These are phyloP conservation scores for Phaeosphaeriaceae sp. DNA, from an alignment of 2,329 filamentous ascomycete genomes.

Conservation along the genomic window DNA sequence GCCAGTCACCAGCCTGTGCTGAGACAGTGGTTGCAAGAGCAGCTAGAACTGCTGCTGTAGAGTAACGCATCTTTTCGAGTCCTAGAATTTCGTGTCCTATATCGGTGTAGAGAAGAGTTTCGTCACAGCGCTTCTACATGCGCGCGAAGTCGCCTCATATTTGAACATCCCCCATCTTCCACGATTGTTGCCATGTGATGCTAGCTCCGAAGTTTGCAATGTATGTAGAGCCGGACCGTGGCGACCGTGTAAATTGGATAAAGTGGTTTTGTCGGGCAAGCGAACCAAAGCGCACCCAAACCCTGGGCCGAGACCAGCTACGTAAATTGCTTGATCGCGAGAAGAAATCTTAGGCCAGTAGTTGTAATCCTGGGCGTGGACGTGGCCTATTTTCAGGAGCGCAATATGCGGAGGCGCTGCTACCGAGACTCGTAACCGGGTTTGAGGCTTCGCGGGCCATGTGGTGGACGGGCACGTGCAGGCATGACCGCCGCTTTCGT, in stretches of 20 bases:
- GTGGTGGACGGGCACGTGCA: not conserved
- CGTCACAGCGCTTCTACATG: not conserved
- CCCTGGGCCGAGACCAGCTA: conserved; percentile 6
- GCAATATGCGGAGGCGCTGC: conserved; percentile 7
- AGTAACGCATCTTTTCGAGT: conserved; percentile 29
- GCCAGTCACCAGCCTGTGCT: conserved; percentile 39
- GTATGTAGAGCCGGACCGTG: conserved; percentile 39
- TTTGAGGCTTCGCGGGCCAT: not conserved
- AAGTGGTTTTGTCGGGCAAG: conserved; percentile 14
- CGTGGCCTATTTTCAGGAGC: not conserved
- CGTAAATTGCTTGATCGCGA: conserved; percentile 15
- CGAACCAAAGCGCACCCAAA: conserved; percentile 7
- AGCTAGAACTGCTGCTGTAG: conserved; percentile 23
- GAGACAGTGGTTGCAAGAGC: conserved; percentile 31
- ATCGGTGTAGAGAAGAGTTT: not conserved
- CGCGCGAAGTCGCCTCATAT: conserved; percentile 7
- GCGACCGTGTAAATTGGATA: conserved; percentile 33
- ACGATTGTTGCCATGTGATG: conserved; percentile 25
- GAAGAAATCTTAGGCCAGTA: conserved; percentile 15
- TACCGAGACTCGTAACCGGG: not conserved
- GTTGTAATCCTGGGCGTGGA: not conserved
- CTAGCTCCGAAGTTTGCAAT: conserved; percentile 16
- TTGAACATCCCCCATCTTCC: conserved; percentile 13
- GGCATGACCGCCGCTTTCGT: not conserved
- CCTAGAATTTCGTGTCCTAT: not conserved